Evolutionary conservation across 129 eudicot genomes (phyloP).

Genomic region (Artemisia annua): DNA sequence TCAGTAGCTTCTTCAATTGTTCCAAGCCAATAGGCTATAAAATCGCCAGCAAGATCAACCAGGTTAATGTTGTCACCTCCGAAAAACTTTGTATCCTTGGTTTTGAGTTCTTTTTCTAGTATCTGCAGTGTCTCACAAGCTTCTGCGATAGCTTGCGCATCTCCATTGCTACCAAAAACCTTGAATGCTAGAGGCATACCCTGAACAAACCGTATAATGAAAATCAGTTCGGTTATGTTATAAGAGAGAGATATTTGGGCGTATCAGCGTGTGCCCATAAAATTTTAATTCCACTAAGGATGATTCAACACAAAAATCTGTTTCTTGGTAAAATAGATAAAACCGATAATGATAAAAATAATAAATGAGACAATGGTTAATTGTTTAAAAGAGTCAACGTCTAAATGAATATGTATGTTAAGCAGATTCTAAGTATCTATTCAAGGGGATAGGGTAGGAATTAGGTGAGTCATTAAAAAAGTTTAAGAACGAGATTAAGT

Average conservation of each 20-base stretch:
- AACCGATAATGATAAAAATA: too few relatives aligned
- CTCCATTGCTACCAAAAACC: conserved; percentile 20
- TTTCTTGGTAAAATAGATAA: too few relatives aligned
- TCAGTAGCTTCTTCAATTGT: conserved; percentile 30
- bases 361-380: too few relatives aligned
- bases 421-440: too few relatives aligned
- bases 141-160: conserved; percentile 23
- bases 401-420: too few relatives aligned
- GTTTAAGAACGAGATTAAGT: too few relatives aligned
- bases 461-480: too few relatives aligned
- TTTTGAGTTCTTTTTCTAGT: conserved; percentile 12
- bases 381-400: too few relatives aligned
- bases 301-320: too few relatives aligned
- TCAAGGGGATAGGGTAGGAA: too few relatives aligned
- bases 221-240: not conserved
- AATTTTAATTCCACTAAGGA: too few relatives aligned
- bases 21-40: conserved; percentile 33
- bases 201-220: conserved; percentile 14
- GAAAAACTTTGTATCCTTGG: conserved; percentile 27
- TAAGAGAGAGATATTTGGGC: not conserved
- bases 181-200: not conserved
- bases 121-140: conserved; percentile 16
- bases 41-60: conserved; percentile 32
- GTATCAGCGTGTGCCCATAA: too few relatives aligned
- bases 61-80: conserved; percentile 28